phyloP scores from a whole-genome alignment of 2,329 filamentous ascomycete species.

The Aspergillus ochraceoroseus region DNA sequence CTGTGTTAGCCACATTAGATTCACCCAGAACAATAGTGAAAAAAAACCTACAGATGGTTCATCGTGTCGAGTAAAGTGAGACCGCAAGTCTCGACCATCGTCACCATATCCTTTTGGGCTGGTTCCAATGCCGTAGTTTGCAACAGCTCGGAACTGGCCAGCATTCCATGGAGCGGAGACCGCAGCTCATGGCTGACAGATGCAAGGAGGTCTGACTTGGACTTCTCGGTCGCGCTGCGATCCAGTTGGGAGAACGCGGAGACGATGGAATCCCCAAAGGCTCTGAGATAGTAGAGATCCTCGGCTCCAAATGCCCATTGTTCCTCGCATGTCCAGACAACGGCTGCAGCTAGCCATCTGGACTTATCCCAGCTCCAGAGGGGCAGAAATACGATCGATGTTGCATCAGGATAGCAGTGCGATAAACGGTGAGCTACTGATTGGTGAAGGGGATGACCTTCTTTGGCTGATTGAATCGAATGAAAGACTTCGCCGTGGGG shows the following conservation, averaged over 20 bases:
- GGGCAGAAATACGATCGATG: constrained; percentile 30
- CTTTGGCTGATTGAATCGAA: constrained; percentile 6
- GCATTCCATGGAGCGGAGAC: constrained; percentile 45
- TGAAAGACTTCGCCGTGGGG: constrained; percentile 19
- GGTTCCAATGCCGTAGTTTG: constrained; percentile 42
- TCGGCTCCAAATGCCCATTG: constrained; percentile 21
- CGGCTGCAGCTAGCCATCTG: constrained; percentile 31
- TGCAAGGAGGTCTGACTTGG: constrained; percentile 51
- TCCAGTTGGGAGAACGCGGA: constrained; percentile 35
- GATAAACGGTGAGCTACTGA: constrained; percentile 15
- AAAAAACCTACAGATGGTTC: constrained; percentile 30
- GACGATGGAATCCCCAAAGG: constrained; percentile 35
- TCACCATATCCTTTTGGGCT: constrained; percentile 43
- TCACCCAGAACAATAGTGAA: fast-evolving
- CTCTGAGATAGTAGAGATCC: constrained; percentile 35
- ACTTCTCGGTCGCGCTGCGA: constrained; percentile 38
- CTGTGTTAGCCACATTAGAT: constrained; percentile 4
- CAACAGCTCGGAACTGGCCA: constrained; percentile 50
- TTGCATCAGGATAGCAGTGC: constrained; percentile 23
- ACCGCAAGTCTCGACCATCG: constrained; percentile 49
- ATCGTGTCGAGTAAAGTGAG: constrained; percentile 50
- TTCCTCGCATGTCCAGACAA: constrained; percentile 28
- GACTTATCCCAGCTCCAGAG: constrained; percentile 35
- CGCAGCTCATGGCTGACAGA: constrained; percentile 52
- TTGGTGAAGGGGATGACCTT: not conserved